Conservation (phyloP, 2,329 filamentous ascomycete species). For the Ascosphaera apis region DNA sequence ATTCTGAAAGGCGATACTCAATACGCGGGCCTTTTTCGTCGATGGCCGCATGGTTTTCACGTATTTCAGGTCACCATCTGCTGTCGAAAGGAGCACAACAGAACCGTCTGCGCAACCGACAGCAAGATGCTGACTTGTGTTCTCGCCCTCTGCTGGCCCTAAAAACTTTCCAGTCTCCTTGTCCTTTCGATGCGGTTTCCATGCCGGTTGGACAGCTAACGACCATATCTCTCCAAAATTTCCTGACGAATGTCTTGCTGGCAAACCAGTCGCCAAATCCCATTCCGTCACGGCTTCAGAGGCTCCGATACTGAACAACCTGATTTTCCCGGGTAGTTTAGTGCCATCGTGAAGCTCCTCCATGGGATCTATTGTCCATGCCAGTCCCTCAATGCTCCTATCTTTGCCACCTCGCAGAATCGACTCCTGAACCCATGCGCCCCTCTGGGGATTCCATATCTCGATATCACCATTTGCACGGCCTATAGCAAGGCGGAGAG, state of each 20-base stretch:
- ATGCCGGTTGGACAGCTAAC: constrained; percentile 59
- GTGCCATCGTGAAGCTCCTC: constrained; percentile 31
- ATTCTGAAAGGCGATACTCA: constrained; percentile 78
- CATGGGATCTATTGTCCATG: constrained; percentile 73
- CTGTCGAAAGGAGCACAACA: constrained; percentile 65
- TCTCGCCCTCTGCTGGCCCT: constrained; percentile 16
- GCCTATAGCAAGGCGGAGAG: constrained; percentile 63
- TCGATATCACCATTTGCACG: constrained; percentile 91
- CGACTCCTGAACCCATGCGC: constrained; percentile 73
- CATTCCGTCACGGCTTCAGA: constrained; percentile 85
- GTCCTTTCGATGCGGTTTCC: constrained; percentile 16
- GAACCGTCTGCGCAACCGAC: constrained; percentile 82
- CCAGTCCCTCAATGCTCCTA: constrained; percentile 69
- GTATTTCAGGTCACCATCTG: constrained; percentile 62
- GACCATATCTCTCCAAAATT: constrained; percentile 97
- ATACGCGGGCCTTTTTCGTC: constrained; percentile 65
- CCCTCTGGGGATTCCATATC: constrained; percentile 77
- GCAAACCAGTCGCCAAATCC: constrained; percentile 60
- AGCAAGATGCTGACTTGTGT: constrained; percentile 41
- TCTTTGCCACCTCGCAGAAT: constrained; percentile 65
- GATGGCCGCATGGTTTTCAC: constrained; percentile 53
- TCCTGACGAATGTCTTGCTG: constrained; percentile 62
- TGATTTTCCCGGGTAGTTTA: constrained; percentile 44
- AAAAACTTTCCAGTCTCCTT: constrained; percentile 14
- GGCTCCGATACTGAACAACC: constrained; percentile 91